Conservation (phyloP, 345 rosid species). For the Noccaea caerulescens region DNA sequence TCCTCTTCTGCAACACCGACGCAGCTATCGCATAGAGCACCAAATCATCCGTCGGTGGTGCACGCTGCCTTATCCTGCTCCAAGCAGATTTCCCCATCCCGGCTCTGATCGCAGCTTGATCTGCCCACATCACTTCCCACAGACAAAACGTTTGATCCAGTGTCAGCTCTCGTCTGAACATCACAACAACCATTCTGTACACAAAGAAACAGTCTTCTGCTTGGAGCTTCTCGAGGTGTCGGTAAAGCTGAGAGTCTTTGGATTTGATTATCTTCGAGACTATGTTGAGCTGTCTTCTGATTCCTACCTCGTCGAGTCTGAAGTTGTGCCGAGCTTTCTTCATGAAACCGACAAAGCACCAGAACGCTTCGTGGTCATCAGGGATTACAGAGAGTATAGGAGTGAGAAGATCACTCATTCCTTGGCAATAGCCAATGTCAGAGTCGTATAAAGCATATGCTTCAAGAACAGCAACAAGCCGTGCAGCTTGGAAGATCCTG, state of each 20-base stretch:
- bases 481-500: conserved; percentile 86
- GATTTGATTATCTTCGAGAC: conserved; percentile 90
- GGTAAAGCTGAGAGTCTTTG: conserved; percentile 86
- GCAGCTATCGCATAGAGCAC: conserved; percentile 95
- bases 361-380: conserved; percentile 93
- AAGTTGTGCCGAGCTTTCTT: conserved; percentile 95
- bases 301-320: conserved; percentile 94
- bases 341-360: conserved; percentile 99
- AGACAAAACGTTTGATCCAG: conserved; percentile 87
- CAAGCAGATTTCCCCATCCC: conserved; percentile 90
- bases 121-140: conserved; percentile 99
- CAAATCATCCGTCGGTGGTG: conserved; percentile 93
- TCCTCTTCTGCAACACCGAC: conserved; percentile 89
- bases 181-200: conserved; percentile 95
- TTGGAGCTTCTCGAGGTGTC: conserved; percentile 86
- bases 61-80: conserved; percentile 88
- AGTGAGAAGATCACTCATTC: conserved; percentile 97
- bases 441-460: conserved; percentile 91
- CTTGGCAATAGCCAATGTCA: conserved; percentile 98
- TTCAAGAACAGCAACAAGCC: conserved; percentile 93
- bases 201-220: conserved; percentile 99
- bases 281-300: conserved; percentile 82
- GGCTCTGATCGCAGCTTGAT: conserved; percentile 93
- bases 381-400: conserved; percentile 78
- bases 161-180: conserved; percentile 88